Evolutionary conservation across 2,329 filamentous ascomycete genomes (phyloP), one percentile per base, ranked within the genome.

Genomic region (Seiridium unicorne): DNA sequence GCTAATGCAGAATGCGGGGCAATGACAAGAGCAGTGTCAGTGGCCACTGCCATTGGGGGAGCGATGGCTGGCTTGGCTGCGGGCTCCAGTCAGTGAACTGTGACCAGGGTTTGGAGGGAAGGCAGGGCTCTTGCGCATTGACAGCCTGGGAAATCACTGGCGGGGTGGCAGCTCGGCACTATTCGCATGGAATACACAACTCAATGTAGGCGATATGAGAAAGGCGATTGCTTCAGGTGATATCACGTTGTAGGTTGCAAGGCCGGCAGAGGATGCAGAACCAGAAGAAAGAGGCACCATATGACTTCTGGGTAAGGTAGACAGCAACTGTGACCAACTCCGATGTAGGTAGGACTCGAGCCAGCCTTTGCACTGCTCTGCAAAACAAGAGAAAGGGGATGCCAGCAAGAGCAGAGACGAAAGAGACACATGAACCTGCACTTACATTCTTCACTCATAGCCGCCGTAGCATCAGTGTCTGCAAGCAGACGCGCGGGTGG

Each of bases 1-100:
- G 57, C 47, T 54, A 56, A 49, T 57, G 60, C 40, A 58, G 60
- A 60, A 54, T 62, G 60, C 60, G 60, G 60, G 60, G 60, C 60
- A 57, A 54, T 61, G 60, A 58, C 60, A 61, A 54, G 55, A 58
- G 55, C 51, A 46, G 55, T 51, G 55, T 32, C 13, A 18, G 26
- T 42, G 55, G 42, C 32, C 11, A 36, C 44, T 51, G 13, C 36
- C 40, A 26, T 8, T 18, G 35, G 38, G 11, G 40, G 51, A 35
- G 18, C 44, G 51, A 31, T 18, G 49, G 44, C n/a, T 40, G 55
- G 40, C 10, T 46, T 36, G 44, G 42, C 32, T 57, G 26, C 10
- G 26, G 26, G 34, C 6, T 13, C 54, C 54, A 34, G 44, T 57
- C 44, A 57, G 44, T 42, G n/a, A 44, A 18, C 6, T 40, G 51